Conservation (phyloP, 2,329 filamentous ascomycete species). For the Cercospora zeae-maydis region DNA sequence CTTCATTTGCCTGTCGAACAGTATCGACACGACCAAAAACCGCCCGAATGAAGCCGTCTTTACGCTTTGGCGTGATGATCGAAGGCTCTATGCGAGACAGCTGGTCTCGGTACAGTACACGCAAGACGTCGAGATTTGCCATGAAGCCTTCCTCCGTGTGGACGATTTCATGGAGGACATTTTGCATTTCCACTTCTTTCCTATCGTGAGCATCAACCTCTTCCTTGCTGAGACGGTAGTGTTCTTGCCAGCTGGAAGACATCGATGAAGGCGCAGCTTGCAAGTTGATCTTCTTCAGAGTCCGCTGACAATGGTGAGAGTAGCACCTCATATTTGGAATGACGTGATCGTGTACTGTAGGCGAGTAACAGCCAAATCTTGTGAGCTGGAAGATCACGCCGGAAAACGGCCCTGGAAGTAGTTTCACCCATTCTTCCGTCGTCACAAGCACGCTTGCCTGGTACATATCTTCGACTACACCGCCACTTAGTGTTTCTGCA, state of each 20-base stretch:
- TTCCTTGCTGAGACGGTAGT: conserved; percentile 78
- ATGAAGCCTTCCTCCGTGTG: conserved; percentile 90
- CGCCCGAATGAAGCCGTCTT: conserved; percentile 73
- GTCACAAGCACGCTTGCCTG: conserved; percentile 71
- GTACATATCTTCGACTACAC: conserved; percentile 77
- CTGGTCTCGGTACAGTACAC: conserved; percentile 79
- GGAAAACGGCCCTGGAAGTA: conserved; percentile 73
- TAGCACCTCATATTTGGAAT: conserved; percentile 74
- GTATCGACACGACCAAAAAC: conserved; percentile 90
- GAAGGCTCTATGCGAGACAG: conserved; percentile 69
- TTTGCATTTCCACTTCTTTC: conserved; percentile 90
- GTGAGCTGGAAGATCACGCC: conserved; percentile 93
- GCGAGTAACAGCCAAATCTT: conserved; percentile 84
- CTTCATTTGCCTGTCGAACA: conserved; percentile 87
- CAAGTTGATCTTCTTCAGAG: conserved; percentile 89
- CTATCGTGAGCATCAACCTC: conserved; percentile 66
- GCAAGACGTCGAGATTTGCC: conserved; percentile 80
- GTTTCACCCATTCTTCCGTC: conserved; percentile 97
- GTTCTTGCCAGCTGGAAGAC: conserved; percentile 81
- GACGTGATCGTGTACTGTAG: conserved; percentile 68
- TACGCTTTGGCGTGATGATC: conserved; percentile 73
- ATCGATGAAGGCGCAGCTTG: conserved; percentile 67
- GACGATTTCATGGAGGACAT: conserved; percentile 92
- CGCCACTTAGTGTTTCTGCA: conserved; percentile 78
- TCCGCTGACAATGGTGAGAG: conserved; percentile 88